phyloP scores from a whole-genome alignment of 192 early-diverging fungal genomes.

The Coemansia furcata region DNA sequence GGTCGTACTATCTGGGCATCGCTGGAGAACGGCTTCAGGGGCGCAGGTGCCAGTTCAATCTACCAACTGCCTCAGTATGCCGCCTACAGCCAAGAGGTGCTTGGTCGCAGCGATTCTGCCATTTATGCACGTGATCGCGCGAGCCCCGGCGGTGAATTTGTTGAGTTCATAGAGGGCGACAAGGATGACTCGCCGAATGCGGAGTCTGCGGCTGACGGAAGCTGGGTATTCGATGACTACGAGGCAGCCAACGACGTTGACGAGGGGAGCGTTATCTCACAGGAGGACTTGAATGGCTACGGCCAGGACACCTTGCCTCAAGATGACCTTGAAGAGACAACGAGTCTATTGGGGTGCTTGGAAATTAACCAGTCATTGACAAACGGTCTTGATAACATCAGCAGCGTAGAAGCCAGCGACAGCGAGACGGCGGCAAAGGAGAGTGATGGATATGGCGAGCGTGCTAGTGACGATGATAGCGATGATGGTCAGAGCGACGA shows the following conservation, averaged over 20 bases:
- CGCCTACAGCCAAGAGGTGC: constrained; percentile 18
- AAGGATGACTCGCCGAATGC: background rate
- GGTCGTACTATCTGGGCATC: background rate
- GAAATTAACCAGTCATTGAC: background rate
- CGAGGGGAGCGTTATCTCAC: constrained; percentile 32
- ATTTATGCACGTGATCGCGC: background rate
- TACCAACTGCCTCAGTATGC: constrained; percentile 23
- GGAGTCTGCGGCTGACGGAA: background rate
- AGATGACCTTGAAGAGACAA: constrained; percentile 15
- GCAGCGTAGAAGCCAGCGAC: background rate
- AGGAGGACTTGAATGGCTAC: constrained; percentile 17
- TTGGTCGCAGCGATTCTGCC: constrained; percentile 4
- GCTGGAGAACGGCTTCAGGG: background rate
- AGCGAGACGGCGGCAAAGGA: background rate
- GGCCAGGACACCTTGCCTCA: background rate
- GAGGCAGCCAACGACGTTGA: constrained; percentile 8
- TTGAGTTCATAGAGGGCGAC: constrained; percentile 5
- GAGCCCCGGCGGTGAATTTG: background rate
- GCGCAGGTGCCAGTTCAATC: background rate
- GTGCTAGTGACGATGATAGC: background rate
- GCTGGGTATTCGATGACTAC: constrained; percentile 21
- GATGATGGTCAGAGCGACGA: background rate
- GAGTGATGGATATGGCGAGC: background rate
- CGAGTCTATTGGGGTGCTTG: constrained; percentile 4
- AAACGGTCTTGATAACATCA: background rate